Evolutionary conservation across 2,329 filamentous ascomycete genomes (phyloP).

Genomic region (Colletotrichum tofieldiae): DNA sequence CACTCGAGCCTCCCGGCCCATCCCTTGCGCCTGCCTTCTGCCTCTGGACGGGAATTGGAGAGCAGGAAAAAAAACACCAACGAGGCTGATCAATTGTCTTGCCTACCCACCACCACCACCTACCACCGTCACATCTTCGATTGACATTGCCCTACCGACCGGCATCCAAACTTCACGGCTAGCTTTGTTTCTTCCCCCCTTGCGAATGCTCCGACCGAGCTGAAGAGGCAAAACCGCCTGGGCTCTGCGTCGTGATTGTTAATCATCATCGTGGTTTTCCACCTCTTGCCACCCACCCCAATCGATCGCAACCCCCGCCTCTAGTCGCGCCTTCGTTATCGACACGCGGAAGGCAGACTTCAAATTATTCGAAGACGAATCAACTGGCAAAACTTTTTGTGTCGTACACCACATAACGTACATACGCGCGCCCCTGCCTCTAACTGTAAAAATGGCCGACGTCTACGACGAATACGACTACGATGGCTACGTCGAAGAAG

Average conservation of each 20-base stretch:
- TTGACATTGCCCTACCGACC: background rate
- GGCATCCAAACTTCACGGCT: background rate
- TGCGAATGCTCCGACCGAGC: slow-evolving; percentile 34
- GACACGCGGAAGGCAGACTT: background rate
- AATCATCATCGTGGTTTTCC: slow-evolving; percentile 33
- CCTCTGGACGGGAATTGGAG: slow-evolving; percentile 10
- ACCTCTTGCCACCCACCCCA: slow-evolving; percentile 21
- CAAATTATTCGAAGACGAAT: background rate
- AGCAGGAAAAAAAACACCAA: slow-evolving; percentile 22
- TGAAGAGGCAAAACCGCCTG: slow-evolving; percentile 36
- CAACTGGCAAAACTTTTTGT: background rate
- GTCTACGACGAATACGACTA: slow-evolving; percentile 76
- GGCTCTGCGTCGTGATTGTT: slow-evolving; percentile 40
- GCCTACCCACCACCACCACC: background rate
- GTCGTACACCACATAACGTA: background rate
- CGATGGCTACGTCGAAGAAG: slow-evolving; percentile 76
- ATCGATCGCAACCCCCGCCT: slow-evolving; percentile 31
- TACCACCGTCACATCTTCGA: background rate
- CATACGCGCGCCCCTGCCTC: background rate
- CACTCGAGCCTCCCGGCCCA: slow-evolving; percentile 15
- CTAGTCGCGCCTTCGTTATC: background rate
- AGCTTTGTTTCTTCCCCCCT: slow-evolving; percentile 1
- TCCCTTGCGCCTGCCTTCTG: slow-evolving; percentile 6
- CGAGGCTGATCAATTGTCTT: slow-evolving; percentile 18
- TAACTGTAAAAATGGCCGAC: slow-evolving; percentile 63